Evolutionary conservation across 2,329 filamentous ascomycete species (phyloP).

Genomic region (Calonectria pauciramosa): DNA sequence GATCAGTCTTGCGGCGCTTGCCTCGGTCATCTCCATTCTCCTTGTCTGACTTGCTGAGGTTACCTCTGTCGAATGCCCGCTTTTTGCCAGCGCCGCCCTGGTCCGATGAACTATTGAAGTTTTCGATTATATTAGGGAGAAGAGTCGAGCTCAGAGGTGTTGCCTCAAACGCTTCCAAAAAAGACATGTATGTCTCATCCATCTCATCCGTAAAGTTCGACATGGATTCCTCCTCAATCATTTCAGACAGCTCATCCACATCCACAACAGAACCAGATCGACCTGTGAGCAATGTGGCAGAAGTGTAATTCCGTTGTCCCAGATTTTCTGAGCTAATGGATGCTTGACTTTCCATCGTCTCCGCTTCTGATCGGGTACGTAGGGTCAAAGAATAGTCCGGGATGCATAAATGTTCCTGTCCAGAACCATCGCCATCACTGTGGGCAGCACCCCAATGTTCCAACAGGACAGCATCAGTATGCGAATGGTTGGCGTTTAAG

Average conservation of each 20-base stretch:
- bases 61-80: conserved; percentile 23
- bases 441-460: background rate
- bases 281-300: conserved; percentile 17
- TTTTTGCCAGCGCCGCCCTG: conserved; percentile 18
- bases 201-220: conserved; percentile 28
- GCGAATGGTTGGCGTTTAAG: conserved; percentile 28
- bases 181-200: conserved; percentile 28
- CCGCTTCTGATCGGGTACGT: background rate
- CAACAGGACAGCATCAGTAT: background rate
- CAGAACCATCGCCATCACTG: background rate
- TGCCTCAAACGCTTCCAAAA: conserved; percentile 28
- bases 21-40: conserved; percentile 32
- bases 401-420: background rate
- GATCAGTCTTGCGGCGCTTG: conserved; percentile 30
- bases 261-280: background rate
- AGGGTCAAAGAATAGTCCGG: background rate
- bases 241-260: conserved; percentile 2
- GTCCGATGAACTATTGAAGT: too few relatives aligned
- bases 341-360: background rate
- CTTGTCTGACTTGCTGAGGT: background rate
- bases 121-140: background rate
- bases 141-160: conserved; percentile 23
- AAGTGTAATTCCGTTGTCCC: background rate
- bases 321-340: background rate
- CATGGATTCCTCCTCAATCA: conserved; percentile 28